A percentile compares a stretch with the other conserved stretches of the same genome.
phyloP scores from a whole-genome alignment of 2,329 filamentous ascomycete species.

The Akanthomyces muscarius region DNA sequence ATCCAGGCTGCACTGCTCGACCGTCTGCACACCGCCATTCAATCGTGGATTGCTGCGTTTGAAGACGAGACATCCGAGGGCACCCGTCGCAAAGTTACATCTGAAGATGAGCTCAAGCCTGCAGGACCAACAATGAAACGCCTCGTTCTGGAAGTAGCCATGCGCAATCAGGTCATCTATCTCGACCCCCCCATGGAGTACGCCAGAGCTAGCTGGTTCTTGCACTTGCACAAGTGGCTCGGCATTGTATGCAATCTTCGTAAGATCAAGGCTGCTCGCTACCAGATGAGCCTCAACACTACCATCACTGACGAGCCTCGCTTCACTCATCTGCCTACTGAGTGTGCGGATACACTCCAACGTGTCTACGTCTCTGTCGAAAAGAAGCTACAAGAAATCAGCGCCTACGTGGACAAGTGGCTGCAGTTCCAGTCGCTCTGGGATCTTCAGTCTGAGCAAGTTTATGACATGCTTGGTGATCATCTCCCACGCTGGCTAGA shows the following conservation, averaged over 20 bases:
- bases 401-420: slow-evolving; percentile 93
- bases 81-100: slow-evolving; percentile 48
- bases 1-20: slow-evolving; percentile 76
- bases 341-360: slow-evolving; percentile 74
- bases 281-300: slow-evolving; percentile 80
- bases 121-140: slow-evolving; percentile 64
- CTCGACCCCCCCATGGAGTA: slow-evolving; percentile 90
- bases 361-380: slow-evolving; percentile 82
- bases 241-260: slow-evolving; percentile 87
- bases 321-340: slow-evolving; percentile 80
- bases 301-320: slow-evolving; percentile 60
- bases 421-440: slow-evolving; percentile 97
- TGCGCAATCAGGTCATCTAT: slow-evolving; percentile 97
- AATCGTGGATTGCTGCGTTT: slow-evolving; percentile 84
- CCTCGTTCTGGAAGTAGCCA: slow-evolving; percentile 87
- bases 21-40: slow-evolving; percentile 81
- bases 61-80: slow-evolving; percentile 56
- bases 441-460: slow-evolving; percentile 94
- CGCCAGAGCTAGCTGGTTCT: slow-evolving; percentile 88
- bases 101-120: slow-evolving; percentile 43
- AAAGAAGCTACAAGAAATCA: slow-evolving; percentile 73
- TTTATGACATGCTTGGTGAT: slow-evolving; percentile 88
- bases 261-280: slow-evolving; percentile 91
- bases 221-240: slow-evolving; percentile 89
- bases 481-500: slow-evolving; percentile 92